Base-by-base conservation (phyloP, 1,139 yeast species). In the Pichia sp. region DNA sequence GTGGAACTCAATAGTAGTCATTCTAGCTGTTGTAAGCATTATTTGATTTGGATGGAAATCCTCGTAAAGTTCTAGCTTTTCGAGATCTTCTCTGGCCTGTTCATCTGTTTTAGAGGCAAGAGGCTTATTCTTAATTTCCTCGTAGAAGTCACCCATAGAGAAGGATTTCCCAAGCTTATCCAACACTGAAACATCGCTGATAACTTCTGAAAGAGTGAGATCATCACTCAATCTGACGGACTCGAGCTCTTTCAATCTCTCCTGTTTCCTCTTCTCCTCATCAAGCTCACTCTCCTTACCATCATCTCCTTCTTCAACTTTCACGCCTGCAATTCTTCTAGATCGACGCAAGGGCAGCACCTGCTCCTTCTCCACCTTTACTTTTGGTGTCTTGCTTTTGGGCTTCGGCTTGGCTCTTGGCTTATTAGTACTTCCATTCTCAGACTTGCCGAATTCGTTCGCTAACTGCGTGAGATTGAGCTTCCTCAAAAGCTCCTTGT, bases 131-230 rank as follows among this genome's bases (percentile, higher is more conserved):
- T 69, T 57, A 42, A 69, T 55, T 41, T 65, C 46, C 39, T 79
- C 82, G 49, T 77, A 85, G 53, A 80, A 81, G 53, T 86, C 96
- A 2, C 94, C 94, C 37, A 82, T 74, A 0, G 91, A 80, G 39
- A 81, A 72, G 30, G 73, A 70, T 35, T 68, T 69, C 2, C 81
- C 74, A 33, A 65, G 56, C 33, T 66, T 60, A 29, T 58, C 62
- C 6, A 47, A 27, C 4, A 39, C 38, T 2, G 29, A 22, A 2
- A 32, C 28, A 34, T 45, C 47, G 4, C 59, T 64, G 5, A 72
- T 54, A 36, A 81, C 59, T 52, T 81, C 91, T 24, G 73, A 58
- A 34, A 82, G 58, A 37, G 67, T 69, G 32, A 78, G 64, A 47
- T 80, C 79, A 1, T 88, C 91, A 47, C 69, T 66, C 25, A 82